Evolutionary conservation across 257 asterid genomes (phyloP).

Genomic region (Capsicum rhomboideum): DNA sequence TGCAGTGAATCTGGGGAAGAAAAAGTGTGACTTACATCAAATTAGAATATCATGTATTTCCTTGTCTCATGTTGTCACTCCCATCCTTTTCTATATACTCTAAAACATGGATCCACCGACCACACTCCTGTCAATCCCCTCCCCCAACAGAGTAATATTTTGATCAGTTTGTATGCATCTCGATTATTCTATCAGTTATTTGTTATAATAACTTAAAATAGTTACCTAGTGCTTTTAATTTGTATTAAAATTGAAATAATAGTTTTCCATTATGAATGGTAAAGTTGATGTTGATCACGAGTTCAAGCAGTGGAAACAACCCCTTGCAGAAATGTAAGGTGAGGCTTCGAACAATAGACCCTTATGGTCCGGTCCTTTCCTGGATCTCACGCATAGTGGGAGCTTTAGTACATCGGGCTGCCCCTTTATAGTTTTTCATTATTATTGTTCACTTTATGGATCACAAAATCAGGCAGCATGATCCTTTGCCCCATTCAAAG

Average conservation of each 20-base stretch:
- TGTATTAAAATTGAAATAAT: neutral
- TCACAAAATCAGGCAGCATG: neutral
- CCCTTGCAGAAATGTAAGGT: too few relatives aligned
- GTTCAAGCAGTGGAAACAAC: too few relatives aligned
- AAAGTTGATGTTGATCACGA: too few relatives aligned
- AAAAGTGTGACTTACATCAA: neutral
- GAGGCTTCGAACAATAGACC: too few relatives aligned
- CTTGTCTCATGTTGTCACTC: neutral
- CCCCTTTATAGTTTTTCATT: neutral
- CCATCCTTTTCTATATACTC: neutral
- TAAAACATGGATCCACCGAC: neutral
- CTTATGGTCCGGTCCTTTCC: too few relatives aligned
- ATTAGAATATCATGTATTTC: neutral
- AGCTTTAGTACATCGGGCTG: too few relatives aligned
- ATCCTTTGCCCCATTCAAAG: neutral
- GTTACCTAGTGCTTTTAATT: neutral
- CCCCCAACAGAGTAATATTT: neutral
- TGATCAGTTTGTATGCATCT: neutral
- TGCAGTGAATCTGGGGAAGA: neutral
- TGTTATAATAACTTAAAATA: neutral
- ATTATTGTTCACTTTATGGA: neutral
- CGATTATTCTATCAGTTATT: neutral
- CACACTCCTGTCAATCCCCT: neutral
- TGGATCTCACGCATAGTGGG: too few relatives aligned
- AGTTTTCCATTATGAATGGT: neutral